Percentiles rank a stretch among this genome's conserved stretches.
These are phyloP conservation scores for Xylaria sp. DNA, from an alignment of 2,329 filamentous ascomycete species.

Conservation along the genomic window DNA sequence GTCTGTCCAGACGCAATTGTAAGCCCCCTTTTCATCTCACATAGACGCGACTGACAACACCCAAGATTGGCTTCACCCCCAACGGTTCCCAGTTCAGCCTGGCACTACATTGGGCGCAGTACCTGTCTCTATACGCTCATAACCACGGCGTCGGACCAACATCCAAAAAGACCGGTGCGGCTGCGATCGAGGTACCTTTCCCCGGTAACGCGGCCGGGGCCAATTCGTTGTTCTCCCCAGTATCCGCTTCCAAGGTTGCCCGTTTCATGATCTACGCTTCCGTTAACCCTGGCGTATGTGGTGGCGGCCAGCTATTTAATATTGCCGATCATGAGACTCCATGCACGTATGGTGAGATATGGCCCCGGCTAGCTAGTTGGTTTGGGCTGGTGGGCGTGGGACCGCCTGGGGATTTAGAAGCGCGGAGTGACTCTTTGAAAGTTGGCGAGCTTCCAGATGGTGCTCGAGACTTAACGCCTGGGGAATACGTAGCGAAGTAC, in stretches of 20 bases:
- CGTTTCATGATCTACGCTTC: slow-evolving; percentile 49
- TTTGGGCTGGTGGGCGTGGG: slow-evolving; percentile 49
- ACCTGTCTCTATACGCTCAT: slow-evolving; percentile 52
- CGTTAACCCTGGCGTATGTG: slow-evolving; percentile 45
- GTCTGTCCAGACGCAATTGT: slow-evolving; percentile 54
- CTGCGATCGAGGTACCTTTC: slow-evolving; percentile 44
- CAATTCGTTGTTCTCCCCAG: slow-evolving; percentile 49
- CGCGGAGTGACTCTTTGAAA: neutral
- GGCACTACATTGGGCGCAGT: slow-evolving; percentile 55
- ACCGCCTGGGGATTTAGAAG: slow-evolving; percentile 27
- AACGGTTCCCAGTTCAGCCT: slow-evolving; percentile 53
- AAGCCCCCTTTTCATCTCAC: neutral
- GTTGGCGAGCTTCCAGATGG: slow-evolving; percentile 18
- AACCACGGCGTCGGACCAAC: slow-evolving; percentile 42
- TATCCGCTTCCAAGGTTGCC: slow-evolving; percentile 48
- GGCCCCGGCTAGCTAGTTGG: slow-evolving; percentile 49
- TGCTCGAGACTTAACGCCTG: slow-evolving; percentile 37
- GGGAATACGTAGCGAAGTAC: slow-evolving; percentile 50
- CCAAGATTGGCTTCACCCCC: slow-evolving; percentile 52
- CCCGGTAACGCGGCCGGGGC: slow-evolving; percentile 46
- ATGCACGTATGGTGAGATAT: slow-evolving; percentile 47
- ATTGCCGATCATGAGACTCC: slow-evolving; percentile 48
- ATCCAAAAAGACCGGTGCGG: neutral
- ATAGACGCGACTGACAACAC: neutral
- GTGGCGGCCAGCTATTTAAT: slow-evolving; percentile 50